Percentiles rank a stretch among this genome's conserved stretches.
phyloP scores from a whole-genome alignment of 352 stramenopile species.

The Pythium dissotocum region DNA sequence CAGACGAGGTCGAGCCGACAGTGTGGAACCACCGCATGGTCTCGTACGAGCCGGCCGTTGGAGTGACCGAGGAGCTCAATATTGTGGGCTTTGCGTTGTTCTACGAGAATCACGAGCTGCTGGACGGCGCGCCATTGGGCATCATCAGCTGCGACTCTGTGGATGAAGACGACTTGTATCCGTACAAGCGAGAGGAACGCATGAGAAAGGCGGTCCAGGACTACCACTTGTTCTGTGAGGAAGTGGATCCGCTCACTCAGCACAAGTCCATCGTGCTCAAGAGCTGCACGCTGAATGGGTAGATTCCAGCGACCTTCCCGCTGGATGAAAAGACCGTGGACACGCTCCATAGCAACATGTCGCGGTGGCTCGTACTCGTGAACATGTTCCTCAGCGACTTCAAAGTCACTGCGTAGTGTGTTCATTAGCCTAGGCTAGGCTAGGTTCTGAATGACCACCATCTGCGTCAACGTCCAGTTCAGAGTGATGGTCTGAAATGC shows the following conservation, averaged over 20 bases:
- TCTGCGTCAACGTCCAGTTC: too few species aligned
- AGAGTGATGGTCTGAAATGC: too few species aligned
- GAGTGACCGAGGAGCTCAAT: constrained; percentile 28
- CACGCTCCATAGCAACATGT: constrained; percentile 20
- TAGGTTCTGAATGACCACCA: too few species aligned
- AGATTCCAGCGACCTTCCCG: constrained; percentile 20
- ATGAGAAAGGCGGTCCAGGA: constrained; percentile 20
- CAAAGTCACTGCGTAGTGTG: neutral
- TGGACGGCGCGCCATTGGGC: constrained; percentile 28
- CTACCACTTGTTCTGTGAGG: constrained; percentile 9
- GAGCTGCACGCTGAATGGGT: constrained; percentile 14
- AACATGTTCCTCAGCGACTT: constrained; percentile 20
- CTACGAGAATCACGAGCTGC: constrained; percentile 27
- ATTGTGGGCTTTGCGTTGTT: constrained; percentile 34
- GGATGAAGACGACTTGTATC: constrained; percentile 55
- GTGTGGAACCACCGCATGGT: constrained; percentile 51
- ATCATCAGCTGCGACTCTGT: constrained; percentile 42
- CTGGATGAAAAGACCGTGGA: constrained; percentile 9
- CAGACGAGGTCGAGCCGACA: constrained; percentile 33
- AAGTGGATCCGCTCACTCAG: neutral
- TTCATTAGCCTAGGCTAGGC: neutral
- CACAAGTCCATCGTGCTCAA: constrained; percentile 16
- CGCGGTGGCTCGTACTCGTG: constrained; percentile 22
- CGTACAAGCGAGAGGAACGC: constrained; percentile 37
- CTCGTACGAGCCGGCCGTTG: constrained; percentile 29